phyloP scores from a whole-genome alignment of 2,329 filamentous ascomycete species.

The Pleomassaria siparia region DNA sequence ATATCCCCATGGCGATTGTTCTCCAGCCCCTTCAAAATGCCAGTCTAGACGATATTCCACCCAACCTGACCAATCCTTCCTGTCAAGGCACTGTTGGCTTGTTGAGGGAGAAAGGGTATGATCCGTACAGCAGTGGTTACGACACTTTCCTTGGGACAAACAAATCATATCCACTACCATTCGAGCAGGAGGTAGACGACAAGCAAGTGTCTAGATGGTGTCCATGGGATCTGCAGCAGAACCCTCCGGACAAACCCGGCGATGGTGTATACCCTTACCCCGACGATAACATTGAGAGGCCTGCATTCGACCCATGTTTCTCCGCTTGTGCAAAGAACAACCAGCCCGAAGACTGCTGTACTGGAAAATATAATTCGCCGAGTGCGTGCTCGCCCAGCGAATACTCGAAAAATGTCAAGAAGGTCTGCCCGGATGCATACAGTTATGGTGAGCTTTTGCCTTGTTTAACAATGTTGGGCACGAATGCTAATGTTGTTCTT shows the following conservation, averaged over 20 bases:
- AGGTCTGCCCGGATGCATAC: conserved; percentile 81
- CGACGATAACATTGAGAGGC: conserved; percentile 70
- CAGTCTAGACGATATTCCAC: conserved; percentile 63
- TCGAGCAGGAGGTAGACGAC: conserved; percentile 62
- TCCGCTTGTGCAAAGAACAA: conserved; percentile 74
- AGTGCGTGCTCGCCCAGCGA: conserved; percentile 65
- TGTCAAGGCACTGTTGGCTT: conserved; percentile 73
- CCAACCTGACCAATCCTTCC: conserved; percentile 74
- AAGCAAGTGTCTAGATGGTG: conserved; percentile 69
- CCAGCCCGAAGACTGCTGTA: conserved; percentile 71
- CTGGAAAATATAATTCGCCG: conserved; percentile 66
- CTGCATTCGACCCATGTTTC: conserved; percentile 74
- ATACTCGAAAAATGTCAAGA: conserved; percentile 71
- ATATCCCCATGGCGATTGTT: conserved; percentile 67
- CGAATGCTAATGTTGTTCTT: not conserved
- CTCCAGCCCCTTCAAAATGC: conserved; percentile 58
- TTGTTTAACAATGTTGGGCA: not conserved
- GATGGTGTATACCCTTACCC: conserved; percentile 80
- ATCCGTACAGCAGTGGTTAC: conserved; percentile 56
- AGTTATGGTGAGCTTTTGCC: conserved; percentile 63
- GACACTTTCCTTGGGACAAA: conserved; percentile 62
- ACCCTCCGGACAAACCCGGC: conserved; percentile 68
- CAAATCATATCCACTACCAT: conserved; percentile 65
- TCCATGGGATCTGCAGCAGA: conserved; percentile 74
- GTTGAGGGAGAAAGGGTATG: conserved; percentile 47